Conservation (phyloP, 441 rosid species). For the Erodium chrysanthum region DNA sequence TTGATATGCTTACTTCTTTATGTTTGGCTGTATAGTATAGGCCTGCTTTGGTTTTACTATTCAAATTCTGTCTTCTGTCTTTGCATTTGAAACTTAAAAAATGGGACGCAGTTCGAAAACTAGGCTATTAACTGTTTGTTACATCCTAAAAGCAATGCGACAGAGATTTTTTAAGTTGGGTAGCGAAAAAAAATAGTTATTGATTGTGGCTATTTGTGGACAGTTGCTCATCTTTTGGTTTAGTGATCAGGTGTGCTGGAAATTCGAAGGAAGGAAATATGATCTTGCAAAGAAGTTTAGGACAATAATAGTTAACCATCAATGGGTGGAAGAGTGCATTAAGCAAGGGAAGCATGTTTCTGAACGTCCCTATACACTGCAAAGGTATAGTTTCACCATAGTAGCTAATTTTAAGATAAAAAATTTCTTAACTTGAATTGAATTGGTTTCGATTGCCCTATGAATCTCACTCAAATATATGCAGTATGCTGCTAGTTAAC, state of each 20-base stretch:
- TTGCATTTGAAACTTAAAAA: neutral
- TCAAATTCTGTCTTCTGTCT: neutral
- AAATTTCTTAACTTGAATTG: no score
- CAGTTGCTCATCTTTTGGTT: neutral
- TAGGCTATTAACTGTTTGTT: neutral
- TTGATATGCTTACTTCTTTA: neutral
- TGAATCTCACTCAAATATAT: no score
- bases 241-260: slow-evolving; percentile 61
- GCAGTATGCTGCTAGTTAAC: neutral
- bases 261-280: slow-evolving; percentile 66
- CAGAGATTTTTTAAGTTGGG: neutral
- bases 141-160: neutral
- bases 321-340: slow-evolving; percentile 75
- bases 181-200: neutral
- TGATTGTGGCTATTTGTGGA: neutral
- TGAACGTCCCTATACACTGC: slow-evolving; percentile 45
- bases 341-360: slow-evolving; percentile 53
- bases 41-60: neutral
- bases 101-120: neutral
- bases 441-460: no score
- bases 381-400: slow-evolving; percentile 33
- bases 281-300: slow-evolving; percentile 49
- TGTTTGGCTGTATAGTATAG: neutral
- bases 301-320: slow-evolving; percentile 55
- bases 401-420: no score